Percentiles rank a stretch among this genome's conserved stretches.
Evolutionary conservation across 306 rosid genomes (phyloP).

Genomic region (Corylus americana): DNA sequence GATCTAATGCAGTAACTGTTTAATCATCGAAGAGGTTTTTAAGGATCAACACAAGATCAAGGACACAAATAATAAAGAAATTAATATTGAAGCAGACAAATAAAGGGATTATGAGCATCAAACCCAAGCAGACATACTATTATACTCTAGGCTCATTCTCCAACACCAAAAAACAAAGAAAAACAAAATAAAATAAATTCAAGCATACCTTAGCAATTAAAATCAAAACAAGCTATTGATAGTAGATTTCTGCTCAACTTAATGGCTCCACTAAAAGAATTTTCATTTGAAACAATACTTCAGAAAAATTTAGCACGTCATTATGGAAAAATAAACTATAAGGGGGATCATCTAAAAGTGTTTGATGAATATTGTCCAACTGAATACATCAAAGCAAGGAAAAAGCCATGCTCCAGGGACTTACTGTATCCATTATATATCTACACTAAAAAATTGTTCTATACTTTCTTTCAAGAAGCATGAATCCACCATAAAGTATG

Average conservation of each 20-base stretch:
- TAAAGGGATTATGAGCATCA: constrained; percentile 17
- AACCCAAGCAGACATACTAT: constrained; percentile 15
- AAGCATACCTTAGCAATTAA: neutral
- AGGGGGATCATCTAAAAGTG: neutral
- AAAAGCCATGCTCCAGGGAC: neutral
- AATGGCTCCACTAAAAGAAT: neutral
- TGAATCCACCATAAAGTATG: too few relatives aligned
- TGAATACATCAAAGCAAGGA: neutral
- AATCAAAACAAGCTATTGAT: neutral
- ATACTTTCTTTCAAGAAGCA: neutral
- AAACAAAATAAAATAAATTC: neutral
- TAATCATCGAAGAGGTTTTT: constrained; percentile 37
- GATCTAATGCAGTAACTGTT: constrained; percentile 78
- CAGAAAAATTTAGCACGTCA: neutral
- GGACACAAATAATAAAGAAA: constrained; percentile 12
- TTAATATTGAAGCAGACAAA: neutral
- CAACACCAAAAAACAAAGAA: neutral
- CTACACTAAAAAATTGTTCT: neutral
- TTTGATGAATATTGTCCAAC: neutral
- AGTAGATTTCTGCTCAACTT: neutral
- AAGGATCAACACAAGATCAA: constrained; percentile 23
- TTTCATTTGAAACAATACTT: neutral
- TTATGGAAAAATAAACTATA: neutral
- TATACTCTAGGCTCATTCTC: neutral
- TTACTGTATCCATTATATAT: neutral